Conservation (phyloP, 2,329 filamentous ascomycete species). For the Pseudogymnoascus sp. region DNA sequence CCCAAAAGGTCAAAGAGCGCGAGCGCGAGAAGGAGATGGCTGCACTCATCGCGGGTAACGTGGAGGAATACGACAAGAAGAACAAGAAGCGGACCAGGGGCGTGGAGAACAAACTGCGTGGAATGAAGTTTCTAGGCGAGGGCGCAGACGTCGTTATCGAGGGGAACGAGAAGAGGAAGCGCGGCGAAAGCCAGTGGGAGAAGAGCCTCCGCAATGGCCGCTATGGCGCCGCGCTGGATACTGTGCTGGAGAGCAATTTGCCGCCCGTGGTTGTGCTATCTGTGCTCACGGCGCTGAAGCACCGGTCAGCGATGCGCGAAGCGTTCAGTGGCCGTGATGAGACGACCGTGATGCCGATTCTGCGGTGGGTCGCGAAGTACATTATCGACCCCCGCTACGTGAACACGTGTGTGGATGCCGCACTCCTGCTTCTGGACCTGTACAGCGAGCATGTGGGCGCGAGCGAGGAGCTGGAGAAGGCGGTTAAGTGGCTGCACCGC, state of each 20-base stretch:
- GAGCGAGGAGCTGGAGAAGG: conserved; percentile 61
- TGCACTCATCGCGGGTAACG: conserved; percentile 66
- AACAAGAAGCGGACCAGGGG: conserved; percentile 53
- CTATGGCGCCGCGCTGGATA: conserved; percentile 71
- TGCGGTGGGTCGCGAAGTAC: conserved; percentile 74
- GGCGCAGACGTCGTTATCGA: conserved; percentile 84
- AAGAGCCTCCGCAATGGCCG: conserved; percentile 67
- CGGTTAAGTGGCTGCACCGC: conserved; percentile 59
- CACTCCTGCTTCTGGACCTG: conserved; percentile 73
- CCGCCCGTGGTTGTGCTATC: conserved; percentile 60
- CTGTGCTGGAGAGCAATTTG: conserved; percentile 55
- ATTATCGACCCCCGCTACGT: conserved; percentile 78
- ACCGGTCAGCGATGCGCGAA: conserved; percentile 74
- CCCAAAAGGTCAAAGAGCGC: conserved; percentile 66
- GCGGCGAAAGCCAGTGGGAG: conserved; percentile 70
- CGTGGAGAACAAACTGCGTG: conserved; percentile 53
- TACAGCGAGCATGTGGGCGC: conserved; percentile 74
- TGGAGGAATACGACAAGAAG: conserved; percentile 69
- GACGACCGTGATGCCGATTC: conserved; percentile 67
- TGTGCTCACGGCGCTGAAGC: conserved; percentile 72
- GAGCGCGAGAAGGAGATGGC: conserved; percentile 80
- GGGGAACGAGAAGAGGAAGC: conserved; percentile 55
- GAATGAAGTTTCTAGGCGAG: conserved; percentile 75
- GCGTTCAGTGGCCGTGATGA: conserved; percentile 78
- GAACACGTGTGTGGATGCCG: conserved; percentile 72